These are phyloP conservation scores for Lyophyllum shimeji DNA, from an alignment of 768 basidiomycete species.

Conservation along the genomic window DNA sequence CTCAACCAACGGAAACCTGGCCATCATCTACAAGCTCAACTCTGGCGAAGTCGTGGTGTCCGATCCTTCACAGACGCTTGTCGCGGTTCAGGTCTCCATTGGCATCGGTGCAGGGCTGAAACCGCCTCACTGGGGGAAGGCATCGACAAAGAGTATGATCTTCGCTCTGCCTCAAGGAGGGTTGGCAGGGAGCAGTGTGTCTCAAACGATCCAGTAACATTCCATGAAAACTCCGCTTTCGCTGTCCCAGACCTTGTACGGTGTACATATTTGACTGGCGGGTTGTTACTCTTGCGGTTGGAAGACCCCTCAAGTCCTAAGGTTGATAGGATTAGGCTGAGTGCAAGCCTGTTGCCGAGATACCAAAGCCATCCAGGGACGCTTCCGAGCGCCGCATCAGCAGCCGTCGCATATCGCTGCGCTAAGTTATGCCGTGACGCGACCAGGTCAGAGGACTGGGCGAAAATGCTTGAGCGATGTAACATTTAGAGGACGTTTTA, in stretches of 20 bases:
- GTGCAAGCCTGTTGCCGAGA: too few relatives aligned
- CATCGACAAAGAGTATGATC: constrained; percentile 25
- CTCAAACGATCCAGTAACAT: constrained; percentile 13
- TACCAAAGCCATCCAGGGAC: too few relatives aligned
- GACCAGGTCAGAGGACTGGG: too few relatives aligned
- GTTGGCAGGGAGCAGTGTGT: constrained; percentile 49
- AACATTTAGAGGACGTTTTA: too few relatives aligned
- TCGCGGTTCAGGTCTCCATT: constrained; percentile 36
- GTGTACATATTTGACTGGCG: too few relatives aligned
- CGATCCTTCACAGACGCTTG: constrained; percentile 62
- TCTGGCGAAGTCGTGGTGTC: constrained; percentile 52
- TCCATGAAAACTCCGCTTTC: background rate
- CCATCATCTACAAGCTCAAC: constrained; percentile 41
- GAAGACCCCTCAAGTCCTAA: too few relatives aligned
- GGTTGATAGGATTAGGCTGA: too few relatives aligned
- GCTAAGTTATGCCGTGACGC: too few relatives aligned
- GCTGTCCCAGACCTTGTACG: too few relatives aligned
- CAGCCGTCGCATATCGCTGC: too few relatives aligned
- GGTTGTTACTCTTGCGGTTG: background rate
- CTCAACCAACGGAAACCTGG: constrained; percentile 39
- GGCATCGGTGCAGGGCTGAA: constrained; percentile 23
- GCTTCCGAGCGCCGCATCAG: too few relatives aligned
- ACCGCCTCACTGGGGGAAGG: constrained; percentile 27
- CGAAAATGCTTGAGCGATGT: too few relatives aligned
- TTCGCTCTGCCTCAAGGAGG: constrained; percentile 49